Percentiles rank a stretch among this genome's conserved stretches.
Evolutionary conservation across 1,139 yeast species (phyloP).

Genomic region (Magnusiomyces magnusii): DNA sequence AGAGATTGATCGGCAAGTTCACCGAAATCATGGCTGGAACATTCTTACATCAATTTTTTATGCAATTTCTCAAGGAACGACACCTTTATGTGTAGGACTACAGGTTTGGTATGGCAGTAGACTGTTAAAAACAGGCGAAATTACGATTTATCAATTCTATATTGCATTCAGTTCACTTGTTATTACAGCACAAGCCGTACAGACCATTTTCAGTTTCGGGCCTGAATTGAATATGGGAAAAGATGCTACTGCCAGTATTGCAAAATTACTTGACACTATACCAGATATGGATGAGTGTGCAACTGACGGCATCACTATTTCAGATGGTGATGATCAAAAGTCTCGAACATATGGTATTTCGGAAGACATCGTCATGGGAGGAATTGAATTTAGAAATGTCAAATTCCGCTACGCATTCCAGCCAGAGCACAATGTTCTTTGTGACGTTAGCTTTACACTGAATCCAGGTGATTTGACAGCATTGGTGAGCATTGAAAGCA

Average conservation of each 20-base stretch:
- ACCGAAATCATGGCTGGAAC: slow-evolving; percentile 25
- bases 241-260: slow-evolving; percentile 66
- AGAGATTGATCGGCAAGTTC: slow-evolving; percentile 30
- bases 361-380: slow-evolving; percentile 39
- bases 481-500: slow-evolving; percentile 81
- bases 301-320: slow-evolving; percentile 42
- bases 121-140: slow-evolving; percentile 25
- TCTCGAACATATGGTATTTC: slow-evolving; percentile 9
- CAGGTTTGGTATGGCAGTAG: slow-evolving; percentile 37
- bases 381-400: slow-evolving; percentile 56
- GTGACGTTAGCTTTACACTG: slow-evolving; percentile 55
- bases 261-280: slow-evolving; percentile 60
- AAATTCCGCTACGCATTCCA: slow-evolving; percentile 80
- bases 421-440: slow-evolving; percentile 60
- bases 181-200: slow-evolving; percentile 79
- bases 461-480: slow-evolving; percentile 81
- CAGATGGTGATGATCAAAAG: not conserved
- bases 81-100: slow-evolving; percentile 35
- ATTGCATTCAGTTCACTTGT: slow-evolving; percentile 46
- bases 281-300: slow-evolving; percentile 52
- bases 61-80: slow-evolving; percentile 33
- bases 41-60: slow-evolving; percentile 29
- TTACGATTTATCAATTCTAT: slow-evolving; percentile 30
- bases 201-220: slow-evolving; percentile 82
- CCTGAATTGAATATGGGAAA: slow-evolving; percentile 50